These are phyloP conservation scores for Inga oerstediana DNA, from an alignment of 306 rosid genomes.

Conservation along the genomic window DNA sequence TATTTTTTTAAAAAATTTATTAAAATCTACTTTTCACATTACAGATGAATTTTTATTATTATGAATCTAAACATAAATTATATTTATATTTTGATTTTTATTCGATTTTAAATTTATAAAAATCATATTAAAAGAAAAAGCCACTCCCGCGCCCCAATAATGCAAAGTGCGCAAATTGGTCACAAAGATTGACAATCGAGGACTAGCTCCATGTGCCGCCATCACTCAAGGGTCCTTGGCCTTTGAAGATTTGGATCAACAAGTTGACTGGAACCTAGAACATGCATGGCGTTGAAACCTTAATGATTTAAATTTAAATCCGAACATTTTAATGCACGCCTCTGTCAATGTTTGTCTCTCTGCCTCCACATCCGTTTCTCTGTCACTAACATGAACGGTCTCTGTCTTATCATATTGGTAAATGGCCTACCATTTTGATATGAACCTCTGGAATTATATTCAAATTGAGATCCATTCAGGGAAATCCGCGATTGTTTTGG, in stretches of 20 bases:
- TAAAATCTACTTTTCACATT: too few relatives aligned
- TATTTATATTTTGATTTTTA: too few relatives aligned
- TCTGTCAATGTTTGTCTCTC: background rate
- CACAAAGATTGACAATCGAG: background rate
- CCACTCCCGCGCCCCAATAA: too few relatives aligned
- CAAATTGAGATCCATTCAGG: conserved; percentile 25
- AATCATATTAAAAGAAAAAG: too few relatives aligned
- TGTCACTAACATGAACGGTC: background rate
- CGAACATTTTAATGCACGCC: background rate
- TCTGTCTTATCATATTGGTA: background rate
- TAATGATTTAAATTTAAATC: conserved; percentile 29
- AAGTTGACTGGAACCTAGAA: conserved; percentile 18
- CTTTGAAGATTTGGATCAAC: conserved; percentile 21
- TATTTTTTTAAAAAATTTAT: too few relatives aligned
- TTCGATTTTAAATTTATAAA: too few relatives aligned
- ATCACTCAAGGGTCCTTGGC: background rate
- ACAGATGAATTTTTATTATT: too few relatives aligned
- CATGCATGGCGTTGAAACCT: conserved; percentile 36
- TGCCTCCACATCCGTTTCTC: conserved; percentile 1
- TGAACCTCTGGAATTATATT: conserved; percentile 3
- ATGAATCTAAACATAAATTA: too few relatives aligned
- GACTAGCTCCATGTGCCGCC: background rate
- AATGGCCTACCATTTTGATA: background rate
- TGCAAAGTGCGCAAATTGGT: too few relatives aligned
- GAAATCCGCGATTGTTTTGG: background rate